phyloP scores from a whole-genome alignment of 129 eudicot species.

The Sambucus nigra region DNA sequence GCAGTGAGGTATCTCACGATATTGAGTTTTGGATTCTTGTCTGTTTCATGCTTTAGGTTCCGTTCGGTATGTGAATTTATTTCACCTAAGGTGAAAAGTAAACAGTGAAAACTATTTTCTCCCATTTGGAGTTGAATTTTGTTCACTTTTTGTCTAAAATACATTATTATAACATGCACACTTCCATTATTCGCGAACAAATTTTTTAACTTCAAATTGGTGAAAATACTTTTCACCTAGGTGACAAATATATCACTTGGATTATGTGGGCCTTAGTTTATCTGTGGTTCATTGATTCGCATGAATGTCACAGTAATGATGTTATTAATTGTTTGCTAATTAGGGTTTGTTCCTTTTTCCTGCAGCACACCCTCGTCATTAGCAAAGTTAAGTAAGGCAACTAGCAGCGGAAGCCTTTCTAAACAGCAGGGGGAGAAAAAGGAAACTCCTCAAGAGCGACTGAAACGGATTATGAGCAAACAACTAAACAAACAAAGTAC shows the following conservation, averaged over 20 bases:
- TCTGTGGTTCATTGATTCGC: too few species aligned
- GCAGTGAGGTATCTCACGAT: slow-evolving; percentile 39
- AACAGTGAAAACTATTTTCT: too few species aligned
- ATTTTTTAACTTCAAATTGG: too few species aligned
- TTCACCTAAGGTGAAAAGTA: too few species aligned
- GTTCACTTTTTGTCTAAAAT: too few species aligned
- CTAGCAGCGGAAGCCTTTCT: slow-evolving; percentile 49
- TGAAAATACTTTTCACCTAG: too few species aligned
- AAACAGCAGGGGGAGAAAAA: slow-evolving; percentile 81
- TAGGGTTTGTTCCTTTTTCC: slow-evolving; percentile 3
- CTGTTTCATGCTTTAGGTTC: not conserved
- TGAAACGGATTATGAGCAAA: slow-evolving; percentile 92
- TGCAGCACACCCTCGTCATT: slow-evolving; percentile 73
- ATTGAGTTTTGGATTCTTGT: not conserved
- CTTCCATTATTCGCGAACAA: too few species aligned
- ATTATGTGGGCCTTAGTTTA: too few species aligned
- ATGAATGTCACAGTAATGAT: not conserved
- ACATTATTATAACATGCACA: too few species aligned
- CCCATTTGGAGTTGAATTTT: too few species aligned
- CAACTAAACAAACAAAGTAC: slow-evolving; percentile 92
- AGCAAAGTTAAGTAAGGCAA: slow-evolving; percentile 75
- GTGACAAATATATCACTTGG: too few species aligned
- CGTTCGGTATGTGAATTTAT: not conserved
- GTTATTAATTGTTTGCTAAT: slow-evolving; percentile 1
- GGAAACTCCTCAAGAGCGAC: slow-evolving; percentile 97